Evolutionary conservation across 2,329 filamentous ascomycete species (phyloP).

Genomic region (Graphilbum sp.): DNA sequence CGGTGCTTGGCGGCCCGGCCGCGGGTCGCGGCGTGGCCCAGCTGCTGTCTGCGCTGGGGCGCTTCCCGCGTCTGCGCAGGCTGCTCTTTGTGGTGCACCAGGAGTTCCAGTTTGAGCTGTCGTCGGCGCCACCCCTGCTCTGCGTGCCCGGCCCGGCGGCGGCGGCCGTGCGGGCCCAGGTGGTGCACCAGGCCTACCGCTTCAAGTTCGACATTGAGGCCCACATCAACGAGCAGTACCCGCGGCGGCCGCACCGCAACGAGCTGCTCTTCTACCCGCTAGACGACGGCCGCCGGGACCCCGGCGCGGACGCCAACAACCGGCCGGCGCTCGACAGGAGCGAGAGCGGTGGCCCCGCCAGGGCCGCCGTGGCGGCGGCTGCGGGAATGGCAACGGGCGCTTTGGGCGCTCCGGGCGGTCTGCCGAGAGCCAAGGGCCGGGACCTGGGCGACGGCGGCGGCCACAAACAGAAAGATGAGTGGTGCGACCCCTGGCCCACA

Average conservation of each 20-base stretch:
- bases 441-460: background rate
- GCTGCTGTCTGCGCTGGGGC: slow-evolving; percentile 23
- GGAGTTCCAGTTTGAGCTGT: slow-evolving; percentile 28
- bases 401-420: too few relatives aligned
- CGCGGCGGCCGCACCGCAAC: slow-evolving; percentile 25
- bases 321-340: slow-evolving; percentile 4
- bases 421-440: background rate
- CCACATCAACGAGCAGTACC: slow-evolving; percentile 26
- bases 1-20: slow-evolving; percentile 26
- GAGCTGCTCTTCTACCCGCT: slow-evolving; percentile 22
- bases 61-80: slow-evolving; percentile 22
- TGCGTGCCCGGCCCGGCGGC: slow-evolving; percentile 3
- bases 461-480: slow-evolving; percentile 13
- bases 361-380: too few relatives aligned
- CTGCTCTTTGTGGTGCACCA: slow-evolving; percentile 30
- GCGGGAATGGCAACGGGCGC: too few relatives aligned
- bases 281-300: slow-evolving; percentile 1
- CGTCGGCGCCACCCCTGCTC: background rate
- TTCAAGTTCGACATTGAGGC: slow-evolving; percentile 30
- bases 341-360: too few relatives aligned
- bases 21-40: slow-evolving; percentile 26
- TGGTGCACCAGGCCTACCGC: slow-evolving; percentile 27
- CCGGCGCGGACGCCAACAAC: slow-evolving; percentile 12
- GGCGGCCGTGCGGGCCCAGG: slow-evolving; percentile 15
- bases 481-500: slow-evolving; percentile 22